Percentiles rank a stretch among this genome's conserved stretches.
These are phyloP conservation scores for Carnegiea gigantea DNA, from an alignment of 179 eudicot genomes.

Conservation along the genomic window DNA sequence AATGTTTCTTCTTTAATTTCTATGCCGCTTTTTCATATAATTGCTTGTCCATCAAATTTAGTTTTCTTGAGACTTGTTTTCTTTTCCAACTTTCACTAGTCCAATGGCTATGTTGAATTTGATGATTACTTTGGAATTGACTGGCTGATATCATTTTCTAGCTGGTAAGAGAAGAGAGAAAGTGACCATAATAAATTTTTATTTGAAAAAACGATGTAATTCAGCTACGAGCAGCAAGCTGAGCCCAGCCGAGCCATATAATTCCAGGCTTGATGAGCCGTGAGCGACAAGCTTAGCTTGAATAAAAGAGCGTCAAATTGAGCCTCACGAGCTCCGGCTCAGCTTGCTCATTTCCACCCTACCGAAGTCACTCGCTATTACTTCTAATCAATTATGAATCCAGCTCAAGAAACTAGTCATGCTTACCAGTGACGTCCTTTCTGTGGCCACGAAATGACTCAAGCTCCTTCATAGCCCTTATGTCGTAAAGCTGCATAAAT, in stretches of 20 bases:
- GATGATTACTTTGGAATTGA: background rate
- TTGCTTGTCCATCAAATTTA: background rate
- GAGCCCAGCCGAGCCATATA: background rate
- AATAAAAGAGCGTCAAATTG: background rate
- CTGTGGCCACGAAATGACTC: slow-evolving; percentile 93
- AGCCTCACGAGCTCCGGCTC: background rate
- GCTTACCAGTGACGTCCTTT: slow-evolving; percentile 91
- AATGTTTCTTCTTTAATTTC: background rate
- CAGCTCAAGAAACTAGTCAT: background rate
- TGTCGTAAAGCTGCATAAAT: slow-evolving; percentile 79
- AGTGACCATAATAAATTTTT: background rate
- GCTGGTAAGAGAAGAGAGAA: background rate
- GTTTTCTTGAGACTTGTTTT: background rate
- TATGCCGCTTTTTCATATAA: too few species aligned
- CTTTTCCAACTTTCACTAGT: too few species aligned
- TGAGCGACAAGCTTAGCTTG: background rate
- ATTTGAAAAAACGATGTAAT: background rate
- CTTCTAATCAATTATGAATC: background rate
- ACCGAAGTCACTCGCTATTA: background rate
- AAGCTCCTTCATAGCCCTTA: slow-evolving; percentile 97
- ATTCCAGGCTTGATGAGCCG: background rate
- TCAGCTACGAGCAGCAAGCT: background rate
- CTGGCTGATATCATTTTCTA: background rate
- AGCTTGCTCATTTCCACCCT: background rate
- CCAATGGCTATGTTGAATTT: background rate